Conservation (phyloP, 1,284 basidiomycete species). For the Earliella scabrosa region DNA sequence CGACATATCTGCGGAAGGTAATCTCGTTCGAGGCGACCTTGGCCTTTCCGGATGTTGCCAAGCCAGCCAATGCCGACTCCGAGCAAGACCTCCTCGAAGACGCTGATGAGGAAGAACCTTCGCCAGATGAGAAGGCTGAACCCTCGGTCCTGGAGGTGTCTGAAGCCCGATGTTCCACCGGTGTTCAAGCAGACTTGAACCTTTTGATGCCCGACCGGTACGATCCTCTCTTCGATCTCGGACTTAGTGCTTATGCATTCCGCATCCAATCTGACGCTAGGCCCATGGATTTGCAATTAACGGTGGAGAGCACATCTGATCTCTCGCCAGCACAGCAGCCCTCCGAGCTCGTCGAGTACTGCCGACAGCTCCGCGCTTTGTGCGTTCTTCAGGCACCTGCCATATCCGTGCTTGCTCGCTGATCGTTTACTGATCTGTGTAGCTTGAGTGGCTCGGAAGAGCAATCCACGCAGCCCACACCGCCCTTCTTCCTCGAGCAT, state of each 20-base stretch:
- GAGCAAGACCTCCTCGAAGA: conserved; percentile 1
- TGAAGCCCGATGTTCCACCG: conserved; percentile 35
- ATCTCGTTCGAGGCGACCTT: conserved; percentile 34
- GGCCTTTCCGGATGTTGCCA: conserved; percentile 13
- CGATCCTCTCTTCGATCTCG: conserved; percentile 8
- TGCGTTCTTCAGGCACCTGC: no score
- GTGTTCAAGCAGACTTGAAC: conserved; percentile 44
- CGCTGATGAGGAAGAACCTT: conserved; percentile 1
- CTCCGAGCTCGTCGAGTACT: conserved; percentile 47
- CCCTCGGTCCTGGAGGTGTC: conserved; percentile 11
- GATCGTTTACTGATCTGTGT: neutral
- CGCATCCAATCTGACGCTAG: conserved; percentile 17
- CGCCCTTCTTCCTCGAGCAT: conserved; percentile 53
- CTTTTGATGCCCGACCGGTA: conserved; percentile 57
- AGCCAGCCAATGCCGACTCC: neutral
- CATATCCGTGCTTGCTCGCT: neutral
- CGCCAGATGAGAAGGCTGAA: conserved; percentile 1
- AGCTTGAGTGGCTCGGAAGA: conserved; percentile 41
- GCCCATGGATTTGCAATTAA: conserved; percentile 45
- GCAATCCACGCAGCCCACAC: conserved; percentile 44
- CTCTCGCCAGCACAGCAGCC: conserved; percentile 37
- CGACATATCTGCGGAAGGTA: conserved; percentile 13
- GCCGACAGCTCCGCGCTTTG: conserved; percentile 46
- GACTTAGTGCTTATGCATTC: neutral
- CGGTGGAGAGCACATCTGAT: conserved; percentile 32